Evolutionary conservation across 2,329 filamentous ascomycete genomes (phyloP).

Genomic region (Aspergillus phoenicis): DNA sequence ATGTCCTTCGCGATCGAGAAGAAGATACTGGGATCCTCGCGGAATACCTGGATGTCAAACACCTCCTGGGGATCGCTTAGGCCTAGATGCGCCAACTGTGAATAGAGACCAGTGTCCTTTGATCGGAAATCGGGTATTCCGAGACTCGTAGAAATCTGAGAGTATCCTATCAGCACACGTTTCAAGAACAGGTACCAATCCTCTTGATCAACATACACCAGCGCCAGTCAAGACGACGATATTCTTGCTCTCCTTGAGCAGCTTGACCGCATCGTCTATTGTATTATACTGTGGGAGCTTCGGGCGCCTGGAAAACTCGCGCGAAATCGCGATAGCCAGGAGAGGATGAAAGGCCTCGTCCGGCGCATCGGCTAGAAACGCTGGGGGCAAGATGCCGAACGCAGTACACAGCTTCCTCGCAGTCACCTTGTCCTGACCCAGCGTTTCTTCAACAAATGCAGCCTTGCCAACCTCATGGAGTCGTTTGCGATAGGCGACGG

Average conservation of each 20-base stretch:
- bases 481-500: constrained; percentile 66
- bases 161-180: constrained; percentile 8
- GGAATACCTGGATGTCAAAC: constrained; percentile 87
- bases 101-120: constrained; percentile 88
- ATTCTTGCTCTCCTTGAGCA: constrained; percentile 74
- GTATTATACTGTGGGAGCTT: constrained; percentile 81
- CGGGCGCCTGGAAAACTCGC: constrained; percentile 78
- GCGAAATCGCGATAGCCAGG: constrained; percentile 73
- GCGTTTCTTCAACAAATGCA: constrained; percentile 72
- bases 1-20: constrained; percentile 92
- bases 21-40: constrained; percentile 83
- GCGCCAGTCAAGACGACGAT: constrained; percentile 94
- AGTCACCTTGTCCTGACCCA: constrained; percentile 69
- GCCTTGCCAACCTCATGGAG: constrained; percentile 76
- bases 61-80: constrained; percentile 87
- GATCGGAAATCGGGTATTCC: constrained; percentile 97
- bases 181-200: background rate
- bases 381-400: constrained; percentile 75
- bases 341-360: constrained; percentile 76
- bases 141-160: constrained; percentile 83
- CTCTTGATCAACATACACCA: constrained; percentile 54
- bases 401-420: constrained; percentile 84
- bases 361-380: constrained; percentile 70
- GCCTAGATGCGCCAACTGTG: constrained; percentile 76
- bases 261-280: constrained; percentile 79